phyloP scores from a whole-genome alignment of 2,329 filamentous ascomycete species.

The Sporothrix luriei region DNA sequence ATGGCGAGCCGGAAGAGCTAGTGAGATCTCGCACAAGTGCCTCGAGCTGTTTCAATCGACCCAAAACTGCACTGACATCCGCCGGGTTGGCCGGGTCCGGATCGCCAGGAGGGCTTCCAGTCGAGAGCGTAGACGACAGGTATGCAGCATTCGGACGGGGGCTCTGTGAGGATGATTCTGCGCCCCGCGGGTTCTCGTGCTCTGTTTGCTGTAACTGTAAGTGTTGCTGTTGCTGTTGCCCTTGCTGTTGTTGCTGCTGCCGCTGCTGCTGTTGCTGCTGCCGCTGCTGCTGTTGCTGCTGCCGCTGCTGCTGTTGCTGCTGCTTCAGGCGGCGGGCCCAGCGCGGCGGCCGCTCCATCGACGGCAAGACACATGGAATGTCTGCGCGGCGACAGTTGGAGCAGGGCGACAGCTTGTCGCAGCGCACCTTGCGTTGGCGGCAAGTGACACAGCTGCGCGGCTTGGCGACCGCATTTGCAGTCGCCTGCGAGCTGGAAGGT shows the following conservation, averaged over 20 bases:
- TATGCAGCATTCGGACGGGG: background rate
- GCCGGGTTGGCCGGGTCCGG: conserved; percentile 37
- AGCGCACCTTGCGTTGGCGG: conserved; percentile 58
- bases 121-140: background rate
- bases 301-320: conserved; percentile 27
- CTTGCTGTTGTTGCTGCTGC: conserved; percentile 20
- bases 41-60: conserved; percentile 55
- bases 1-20: conserved; percentile 37
- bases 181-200: background rate
- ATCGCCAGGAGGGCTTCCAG: conserved; percentile 1
- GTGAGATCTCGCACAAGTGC: conserved; percentile 55
- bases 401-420: conserved; percentile 58
- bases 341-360: conserved; percentile 53
- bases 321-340: conserved; percentile 54
- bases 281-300: conserved; percentile 21
- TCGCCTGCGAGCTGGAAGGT: background rate
- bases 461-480: conserved; percentile 38
- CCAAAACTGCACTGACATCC: conserved; percentile 48
- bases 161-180: conserved; percentile 5
- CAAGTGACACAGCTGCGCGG: conserved; percentile 55
- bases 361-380: conserved; percentile 55
- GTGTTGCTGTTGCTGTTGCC: background rate
- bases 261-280: conserved; percentile 32
- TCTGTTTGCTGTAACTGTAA: background rate
- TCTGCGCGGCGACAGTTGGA: conserved; percentile 58